Evolutionary conservation across 202 grass and related monocot genomes (phyloP), one percentile per base, ranked within the genome.

Genomic region (Hordeum pubiflorum): DNA sequence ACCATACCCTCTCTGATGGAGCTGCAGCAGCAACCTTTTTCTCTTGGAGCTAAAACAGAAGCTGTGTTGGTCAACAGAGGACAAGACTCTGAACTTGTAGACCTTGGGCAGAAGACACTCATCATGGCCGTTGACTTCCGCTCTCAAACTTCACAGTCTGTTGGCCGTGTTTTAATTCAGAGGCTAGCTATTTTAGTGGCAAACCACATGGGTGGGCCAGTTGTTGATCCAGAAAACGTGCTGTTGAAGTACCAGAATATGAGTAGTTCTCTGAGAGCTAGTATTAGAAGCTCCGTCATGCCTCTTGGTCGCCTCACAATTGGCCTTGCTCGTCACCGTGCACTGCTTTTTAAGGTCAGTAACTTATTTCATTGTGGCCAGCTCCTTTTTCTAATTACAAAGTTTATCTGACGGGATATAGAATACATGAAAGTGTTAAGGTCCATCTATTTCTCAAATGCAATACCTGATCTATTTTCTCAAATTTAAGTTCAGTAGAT

Each of bases 261-360:
- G 63, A 89, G 80, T 80, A 91, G 60, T 41, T 83, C 76, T 2
- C 52, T 96, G 70, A 91, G 64, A 82, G 75, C 54, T 78, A 74
- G 64, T 77, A 84, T 85, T 44, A 86, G 78, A 84, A 99, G 78
- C 81, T 79, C 81, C 31, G 87, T 96, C 65, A 67, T 93, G 18
- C 92, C 85, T 36, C 90, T 99, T 85, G 96, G 96, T 7, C 69
- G 21, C 78, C 23, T 99, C 78, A 93, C 85, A 64, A 59, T 93
- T 87, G 96, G 96, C 69, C 81, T 99, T 71, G 92, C 89, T 79
- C 89, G 87, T 86, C 90, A 96, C 85, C 96, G 96, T 59, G 89
- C 96, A 3, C 81, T 99, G 32, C 82, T 99, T 64, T 99, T 99
- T 82, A 99, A 99, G 96, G 96, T 99, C 69, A 88, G 79, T 79